Conservation (phyloP, 176 grass and related monocot genomes). For the Rhynchospora pubera region DNA sequence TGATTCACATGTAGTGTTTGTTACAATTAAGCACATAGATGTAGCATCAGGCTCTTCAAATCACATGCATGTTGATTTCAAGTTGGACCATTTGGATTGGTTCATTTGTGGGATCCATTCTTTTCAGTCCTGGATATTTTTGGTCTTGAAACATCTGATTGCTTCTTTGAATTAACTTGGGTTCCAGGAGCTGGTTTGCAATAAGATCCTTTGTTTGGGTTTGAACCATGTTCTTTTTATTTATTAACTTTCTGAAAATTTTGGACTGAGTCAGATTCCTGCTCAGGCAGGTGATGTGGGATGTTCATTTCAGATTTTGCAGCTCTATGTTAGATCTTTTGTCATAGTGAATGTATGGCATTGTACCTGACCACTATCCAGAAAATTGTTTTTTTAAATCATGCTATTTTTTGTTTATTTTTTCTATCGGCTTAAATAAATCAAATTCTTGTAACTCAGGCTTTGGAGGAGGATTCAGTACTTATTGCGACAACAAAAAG, state of each 20-base stretch:
- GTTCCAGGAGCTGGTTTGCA: not conserved
- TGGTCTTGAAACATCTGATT: not conserved
- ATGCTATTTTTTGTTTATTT: slow-evolving; percentile 13
- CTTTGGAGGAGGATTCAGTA: slow-evolving; percentile 81
- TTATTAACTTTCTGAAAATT: not conserved
- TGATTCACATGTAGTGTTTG: not conserved
- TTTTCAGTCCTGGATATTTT: not conserved
- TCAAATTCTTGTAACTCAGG: slow-evolving; percentile 26
- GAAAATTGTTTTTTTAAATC: slow-evolving; percentile 2
- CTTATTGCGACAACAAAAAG: slow-evolving; percentile 69
- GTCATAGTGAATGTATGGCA: not conserved
- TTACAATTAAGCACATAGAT: not conserved
- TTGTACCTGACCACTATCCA: not conserved
- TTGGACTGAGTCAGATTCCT: not conserved
- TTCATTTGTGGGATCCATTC: not conserved
- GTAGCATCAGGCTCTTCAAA: not conserved
- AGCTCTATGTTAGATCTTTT: not conserved
- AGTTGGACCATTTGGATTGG: not conserved
- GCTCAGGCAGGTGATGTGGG: not conserved
- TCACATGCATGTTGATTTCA: not conserved
- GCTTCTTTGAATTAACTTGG: not conserved
- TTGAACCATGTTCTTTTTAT: not conserved
- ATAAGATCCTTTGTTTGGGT: not conserved
- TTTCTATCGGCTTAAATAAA: not conserved
- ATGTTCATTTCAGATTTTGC: not conserved